A percentile compares a stretch with the other conserved stretches of the same genome.
phyloP scores from a whole-genome alignment of 2,329 filamentous ascomycete genomes.

The Cladosporium sp. region DNA sequence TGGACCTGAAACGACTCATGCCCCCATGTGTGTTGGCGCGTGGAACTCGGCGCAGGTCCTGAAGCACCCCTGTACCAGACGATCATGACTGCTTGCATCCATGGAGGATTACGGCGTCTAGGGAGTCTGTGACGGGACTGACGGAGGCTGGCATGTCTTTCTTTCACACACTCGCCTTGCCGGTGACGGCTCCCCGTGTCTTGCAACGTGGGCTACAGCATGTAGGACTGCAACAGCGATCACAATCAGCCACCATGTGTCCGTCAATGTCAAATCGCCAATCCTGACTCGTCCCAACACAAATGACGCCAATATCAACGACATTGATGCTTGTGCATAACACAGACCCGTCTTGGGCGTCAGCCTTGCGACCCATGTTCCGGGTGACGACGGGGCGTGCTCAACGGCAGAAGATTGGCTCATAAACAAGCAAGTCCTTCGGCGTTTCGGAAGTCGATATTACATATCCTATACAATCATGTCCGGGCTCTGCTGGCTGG shows the following conservation, averaged over 20 bases:
- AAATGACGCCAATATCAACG: slow-evolving; percentile 9
- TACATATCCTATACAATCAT: background rate
- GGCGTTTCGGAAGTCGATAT: slow-evolving; percentile 7
- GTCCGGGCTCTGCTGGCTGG: background rate
- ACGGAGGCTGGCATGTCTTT: background rate
- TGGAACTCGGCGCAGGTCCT: background rate
- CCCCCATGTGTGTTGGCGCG: background rate
- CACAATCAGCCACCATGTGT: background rate
- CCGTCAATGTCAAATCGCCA: background rate
- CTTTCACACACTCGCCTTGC: background rate
- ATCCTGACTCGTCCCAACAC: slow-evolving; percentile 2
- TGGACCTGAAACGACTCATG: slow-evolving; percentile 1
- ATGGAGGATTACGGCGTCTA: background rate
- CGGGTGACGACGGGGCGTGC: slow-evolving; percentile 8
- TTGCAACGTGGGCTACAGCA: background rate
- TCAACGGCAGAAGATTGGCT: slow-evolving; percentile 12
- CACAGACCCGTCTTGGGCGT: background rate
- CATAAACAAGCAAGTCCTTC: slow-evolving; percentile 9
- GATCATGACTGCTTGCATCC: background rate
- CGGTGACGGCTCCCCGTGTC: background rate
- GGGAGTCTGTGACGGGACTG: background rate
- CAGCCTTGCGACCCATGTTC: slow-evolving; percentile 4
- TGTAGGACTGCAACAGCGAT: background rate
- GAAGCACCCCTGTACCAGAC: slow-evolving; percentile 1
- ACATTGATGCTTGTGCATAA: background rate